Base-by-base conservation (phyloP, 768 basidiomycete species). In the Mycena albidolilacea region DNA sequence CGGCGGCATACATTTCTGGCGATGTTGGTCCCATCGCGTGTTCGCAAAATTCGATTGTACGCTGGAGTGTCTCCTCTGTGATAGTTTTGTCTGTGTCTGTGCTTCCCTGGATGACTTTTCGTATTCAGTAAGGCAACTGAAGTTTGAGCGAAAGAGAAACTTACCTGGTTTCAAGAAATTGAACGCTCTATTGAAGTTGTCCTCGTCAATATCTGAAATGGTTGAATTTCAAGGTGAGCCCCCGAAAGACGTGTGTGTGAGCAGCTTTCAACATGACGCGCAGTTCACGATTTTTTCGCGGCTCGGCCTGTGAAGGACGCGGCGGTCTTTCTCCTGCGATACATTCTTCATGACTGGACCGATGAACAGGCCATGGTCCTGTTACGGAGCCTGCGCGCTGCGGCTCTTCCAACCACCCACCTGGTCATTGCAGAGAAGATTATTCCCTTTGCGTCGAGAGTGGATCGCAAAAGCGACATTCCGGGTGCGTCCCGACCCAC, bases 171-270 rank as follows among this genome's bases (percentile, higher is more conserved):
- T 75, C 62, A 88, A 77, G 75, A 84, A 81, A 52, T 84, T 81
- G 76, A 89, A 88, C 11, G 87, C 87, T 38, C 83, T 79, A 75
- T 88, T 87, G 70, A 87, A 88, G 79, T 83, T 87, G 65, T 84
- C 82, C 72, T 86, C 85, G 61, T 87, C 81, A 48, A 89, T 78
- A 66, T 89, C 88, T 3, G 77, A 78, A 23, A 55, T 55, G 54
- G 54, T 55, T 14, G 54, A 55, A 10, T 55, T 55, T 30, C n/a
- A 55, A 10, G 54, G 54, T 55, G 21, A n/a, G 54, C 1, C 54
- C 23, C n/a, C 4, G 8, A 43, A 43, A 10, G 41, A 43, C 14
- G 10, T 55, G 10, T 55, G 8, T 11, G 9, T n/a, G 1, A 30
- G n/a, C 1, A 30, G 1, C 21, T 21, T 21, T 21, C n/a, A 21